A percentile compares a stretch with the other conserved stretches of the same genome.
These are phyloP conservation scores for Eucalyptus erythrocorys DNA, from an alignment of 345 rosid species.

Conservation along the genomic window DNA sequence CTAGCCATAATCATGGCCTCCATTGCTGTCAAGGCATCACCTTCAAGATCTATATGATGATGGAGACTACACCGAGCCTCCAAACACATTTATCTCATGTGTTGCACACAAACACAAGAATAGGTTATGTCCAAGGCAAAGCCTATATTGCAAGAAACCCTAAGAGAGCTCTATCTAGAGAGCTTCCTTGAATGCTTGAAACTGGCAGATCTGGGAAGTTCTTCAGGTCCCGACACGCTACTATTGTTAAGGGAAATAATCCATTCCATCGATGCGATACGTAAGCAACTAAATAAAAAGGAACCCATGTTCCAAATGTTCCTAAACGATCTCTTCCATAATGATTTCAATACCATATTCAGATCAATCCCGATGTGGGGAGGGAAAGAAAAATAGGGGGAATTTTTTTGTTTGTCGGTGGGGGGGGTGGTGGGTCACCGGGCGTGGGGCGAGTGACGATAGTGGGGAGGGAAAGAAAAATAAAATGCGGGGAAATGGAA, in stretches of 20 bases:
- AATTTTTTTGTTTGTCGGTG: too few species aligned
- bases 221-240: not conserved
- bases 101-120: not conserved
- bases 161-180: not conserved
- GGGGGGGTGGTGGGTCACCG: too few species aligned
- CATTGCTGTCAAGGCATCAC: too few species aligned
- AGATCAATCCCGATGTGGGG: not conserved
- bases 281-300: not conserved
- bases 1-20: too few species aligned
- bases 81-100: too few species aligned
- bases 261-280: not conserved
- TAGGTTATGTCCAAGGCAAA: not conserved
- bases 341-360: not conserved
- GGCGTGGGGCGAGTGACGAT: too few species aligned
- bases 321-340: not conserved
- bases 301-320: not conserved
- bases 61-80: too few species aligned
- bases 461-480: too few species aligned
- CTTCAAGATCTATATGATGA: too few species aligned
- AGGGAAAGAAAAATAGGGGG: too few species aligned
- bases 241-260: not conserved
- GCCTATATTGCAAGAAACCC: not conserved
- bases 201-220: not conserved
- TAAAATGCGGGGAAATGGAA: too few species aligned
- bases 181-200: not conserved